Evolutionary conservation across 192 early-diverging fungal genomes (phyloP).

Genomic region (Backusella macrospora): DNA sequence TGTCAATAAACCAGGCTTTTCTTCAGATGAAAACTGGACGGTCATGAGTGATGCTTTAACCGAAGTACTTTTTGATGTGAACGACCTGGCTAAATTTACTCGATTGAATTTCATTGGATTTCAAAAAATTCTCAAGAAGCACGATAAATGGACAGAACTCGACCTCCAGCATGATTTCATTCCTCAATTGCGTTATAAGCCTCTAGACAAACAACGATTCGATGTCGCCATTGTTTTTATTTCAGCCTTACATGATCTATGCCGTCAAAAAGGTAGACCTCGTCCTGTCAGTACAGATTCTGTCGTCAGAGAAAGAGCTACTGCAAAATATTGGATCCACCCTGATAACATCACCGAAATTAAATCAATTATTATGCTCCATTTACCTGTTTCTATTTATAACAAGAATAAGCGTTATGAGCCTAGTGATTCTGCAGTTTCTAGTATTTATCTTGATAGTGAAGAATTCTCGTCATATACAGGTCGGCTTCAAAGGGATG

Average conservation of each 20-base stretch:
- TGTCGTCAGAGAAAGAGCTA: constrained; percentile 71
- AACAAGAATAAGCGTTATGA: constrained; percentile 48
- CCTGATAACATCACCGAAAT: constrained; percentile 46
- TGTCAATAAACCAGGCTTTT: constrained; percentile 54
- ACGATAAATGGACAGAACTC: constrained; percentile 88
- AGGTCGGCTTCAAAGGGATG: constrained; percentile 37
- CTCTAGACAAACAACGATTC: constrained; percentile 88
- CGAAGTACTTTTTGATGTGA: constrained; percentile 73
- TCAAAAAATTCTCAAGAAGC: constrained; percentile 97
- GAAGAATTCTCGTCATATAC: constrained; percentile 35
- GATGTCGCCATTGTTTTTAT: constrained; percentile 87
- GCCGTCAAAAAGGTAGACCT: constrained; percentile 50
- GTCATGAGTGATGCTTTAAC: constrained; percentile 64
- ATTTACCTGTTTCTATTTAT: constrained; percentile 50
- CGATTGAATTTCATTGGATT: constrained; percentile 86
- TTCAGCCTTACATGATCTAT: constrained; percentile 75
- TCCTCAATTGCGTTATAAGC: constrained; percentile 74
- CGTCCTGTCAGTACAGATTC: constrained; percentile 29
- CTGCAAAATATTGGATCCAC: constrained; percentile 55
- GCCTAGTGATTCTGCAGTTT: constrained; percentile 37
- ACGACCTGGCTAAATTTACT: constrained; percentile 81
- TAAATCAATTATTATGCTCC: constrained; percentile 43
- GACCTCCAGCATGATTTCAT: constrained; percentile 75
- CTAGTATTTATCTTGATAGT: constrained; percentile 41
- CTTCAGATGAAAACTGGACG: constrained; percentile 50